Conservation (phyloP, 164 flowering plant genomes). For the Tetrastigma voinierianum region DNA sequence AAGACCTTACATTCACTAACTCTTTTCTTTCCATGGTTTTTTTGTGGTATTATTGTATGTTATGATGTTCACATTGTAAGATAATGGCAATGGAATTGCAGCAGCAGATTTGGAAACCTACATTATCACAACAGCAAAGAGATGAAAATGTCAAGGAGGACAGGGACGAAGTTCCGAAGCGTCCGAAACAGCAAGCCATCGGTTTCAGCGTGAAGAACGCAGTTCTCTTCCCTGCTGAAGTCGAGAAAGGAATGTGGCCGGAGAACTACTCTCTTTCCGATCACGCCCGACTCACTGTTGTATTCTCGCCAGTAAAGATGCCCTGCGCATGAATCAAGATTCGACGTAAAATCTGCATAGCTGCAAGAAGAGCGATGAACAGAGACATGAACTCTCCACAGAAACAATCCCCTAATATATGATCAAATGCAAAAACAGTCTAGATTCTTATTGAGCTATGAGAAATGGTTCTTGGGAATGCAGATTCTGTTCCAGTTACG, state of each 20-base stretch:
- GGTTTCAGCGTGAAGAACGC: conserved; percentile 92
- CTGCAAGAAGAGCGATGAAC: conserved; percentile 3
- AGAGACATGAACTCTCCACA: not conserved
- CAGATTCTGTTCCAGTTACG: too few species aligned
- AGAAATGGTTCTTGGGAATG: too few species aligned
- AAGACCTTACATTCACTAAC: too few species aligned
- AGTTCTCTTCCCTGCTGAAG: conserved; percentile 91
- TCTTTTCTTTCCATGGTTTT: too few species aligned
- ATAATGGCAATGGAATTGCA: conserved; percentile 33
- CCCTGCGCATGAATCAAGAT: conserved; percentile 36
- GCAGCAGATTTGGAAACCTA: conserved; percentile 75
- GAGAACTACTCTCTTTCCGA: conserved; percentile 94
- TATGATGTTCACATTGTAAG: not conserved
- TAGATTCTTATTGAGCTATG: too few species aligned
- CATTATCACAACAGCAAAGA: conserved; percentile 43
- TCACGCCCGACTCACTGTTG: conserved; percentile 92
- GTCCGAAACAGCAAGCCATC: conserved; percentile 39
- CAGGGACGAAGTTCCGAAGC: conserved; percentile 18
- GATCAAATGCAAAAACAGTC: too few species aligned
- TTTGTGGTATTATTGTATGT: not conserved
- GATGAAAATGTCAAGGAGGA: conserved; percentile 30
- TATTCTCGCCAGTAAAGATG: conserved; percentile 84
- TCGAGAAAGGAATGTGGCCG: conserved; percentile 94
- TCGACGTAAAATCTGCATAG: not conserved
- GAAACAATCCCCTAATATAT: too few species aligned